Base-by-base conservation (phyloP, 2,329 filamentous ascomycete genomes). In the Dactylellina drechsleri region DNA sequence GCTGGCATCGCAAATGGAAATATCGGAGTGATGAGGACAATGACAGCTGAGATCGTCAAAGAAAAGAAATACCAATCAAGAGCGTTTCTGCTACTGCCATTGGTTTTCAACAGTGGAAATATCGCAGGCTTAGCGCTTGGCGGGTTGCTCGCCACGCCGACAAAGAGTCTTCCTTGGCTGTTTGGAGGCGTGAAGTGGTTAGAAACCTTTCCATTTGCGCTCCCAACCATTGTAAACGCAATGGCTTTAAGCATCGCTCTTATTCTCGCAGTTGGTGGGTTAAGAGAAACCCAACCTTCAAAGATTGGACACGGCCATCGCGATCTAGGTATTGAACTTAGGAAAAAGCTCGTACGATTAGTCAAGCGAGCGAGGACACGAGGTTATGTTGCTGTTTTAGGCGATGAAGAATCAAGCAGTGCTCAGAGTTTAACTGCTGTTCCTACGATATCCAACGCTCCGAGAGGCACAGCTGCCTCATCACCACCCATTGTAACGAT, bases 1-100 rank as follows among this genome's bases (percentile, higher is more conserved):
- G 90, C 90, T 0, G 91, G 91, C 0, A 83, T 87, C 12, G 81
- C 91, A 56, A 92, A 92, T 79, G 90, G 90, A 0, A 92, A 92
- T 80, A 86, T 91, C 1, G 90, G 90, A 0, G 89, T 92, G 1
- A 90, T 92, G 88, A 84, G 90, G 72, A 91, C 89, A 6, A 90
- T 92, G 86, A 90, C 91, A 49, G 86, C 86, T 1, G 90, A 92
- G 81, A 90, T 91, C 36, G 87, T 92, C 45, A 84, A 85, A 59
- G 90, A 91, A 81, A 91, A 89, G 81, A 90, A 87, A 83, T 90
- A 81, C 71, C 84, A 84, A 76, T 83, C 83, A 2, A 81, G 82
- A 73, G 83, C 83, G 0, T 84, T 84, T 56, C 77, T 84, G 16
- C 79, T 85, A 18, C 74, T 85, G 53, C 84, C 83, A 0, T 89